phyloP scores from a whole-genome alignment of 129 eudicot species.

The Pulicaria dysenterica region DNA sequence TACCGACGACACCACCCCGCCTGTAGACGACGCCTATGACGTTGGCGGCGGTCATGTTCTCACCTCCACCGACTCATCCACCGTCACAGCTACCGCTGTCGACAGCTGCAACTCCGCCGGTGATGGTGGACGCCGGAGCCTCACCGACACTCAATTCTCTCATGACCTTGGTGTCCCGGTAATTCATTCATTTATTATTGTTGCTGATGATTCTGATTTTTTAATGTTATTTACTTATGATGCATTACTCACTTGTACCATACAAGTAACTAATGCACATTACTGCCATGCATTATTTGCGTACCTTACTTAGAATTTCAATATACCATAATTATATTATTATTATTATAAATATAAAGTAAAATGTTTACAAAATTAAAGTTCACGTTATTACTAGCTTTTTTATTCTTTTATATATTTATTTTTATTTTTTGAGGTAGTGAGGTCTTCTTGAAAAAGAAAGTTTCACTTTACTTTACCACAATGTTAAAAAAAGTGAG shows the following conservation, averaged over 20 bases:
- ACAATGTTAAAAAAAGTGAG: too few relatives aligned
- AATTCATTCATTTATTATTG: not conserved
- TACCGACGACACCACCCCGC: conserved; percentile 47
- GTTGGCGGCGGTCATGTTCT: conserved; percentile 19
- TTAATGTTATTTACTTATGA: not conserved
- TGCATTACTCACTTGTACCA: not conserved
- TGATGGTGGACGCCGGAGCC: conserved; percentile 43
- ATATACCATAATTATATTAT: too few relatives aligned
- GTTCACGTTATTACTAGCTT: conserved; percentile 25
- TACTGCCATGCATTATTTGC: too few relatives aligned
- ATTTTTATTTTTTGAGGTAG: conserved; percentile 5
- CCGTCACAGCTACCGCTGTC: conserved; percentile 39
- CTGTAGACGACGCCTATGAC: conserved; percentile 16
- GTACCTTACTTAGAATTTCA: too few relatives aligned
- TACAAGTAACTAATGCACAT: not conserved
- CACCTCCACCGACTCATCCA: conserved; percentile 43
- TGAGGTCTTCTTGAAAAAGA: conserved; percentile 37
- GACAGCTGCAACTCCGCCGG: conserved; percentile 66
- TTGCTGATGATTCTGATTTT: conserved; percentile 2
- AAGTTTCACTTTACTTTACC: conserved; percentile 11
- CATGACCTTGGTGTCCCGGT: conserved; percentile 83
- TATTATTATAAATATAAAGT: conserved; percentile 5
- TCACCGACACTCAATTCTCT: conserved; percentile 53
- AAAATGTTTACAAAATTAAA: conserved; percentile 13
- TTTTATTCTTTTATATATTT: not conserved